Evolutionary conservation across 192 early-diverging fungal genomes (phyloP).

Genomic region (Phlyctochytrium bullatum): DNA sequence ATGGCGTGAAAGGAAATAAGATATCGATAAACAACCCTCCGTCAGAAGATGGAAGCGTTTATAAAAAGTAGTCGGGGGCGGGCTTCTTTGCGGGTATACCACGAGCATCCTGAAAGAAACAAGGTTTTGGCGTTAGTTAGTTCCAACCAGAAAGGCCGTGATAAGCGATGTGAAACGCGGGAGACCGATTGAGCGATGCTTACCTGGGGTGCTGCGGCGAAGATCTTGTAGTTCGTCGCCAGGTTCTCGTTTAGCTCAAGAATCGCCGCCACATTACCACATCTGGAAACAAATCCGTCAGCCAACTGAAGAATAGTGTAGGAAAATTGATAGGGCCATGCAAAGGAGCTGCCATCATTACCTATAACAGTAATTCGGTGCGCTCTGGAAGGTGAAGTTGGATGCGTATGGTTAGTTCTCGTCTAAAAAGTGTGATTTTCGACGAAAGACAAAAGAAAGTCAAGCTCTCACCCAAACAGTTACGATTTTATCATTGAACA

Average conservation of each 20-base stretch:
- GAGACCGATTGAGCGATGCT: not conserved
- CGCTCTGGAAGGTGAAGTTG: too few relatives aligned
- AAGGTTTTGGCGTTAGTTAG: not conserved
- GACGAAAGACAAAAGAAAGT: too few relatives aligned
- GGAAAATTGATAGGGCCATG: too few relatives aligned
- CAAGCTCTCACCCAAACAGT: slow-evolving; percentile 99
- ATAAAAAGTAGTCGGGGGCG: slow-evolving; percentile 89
- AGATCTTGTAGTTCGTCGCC: slow-evolving; percentile 85
- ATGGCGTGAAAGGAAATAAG: too few relatives aligned
- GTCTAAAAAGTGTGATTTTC: too few relatives aligned
- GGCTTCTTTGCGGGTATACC: slow-evolving; percentile 80
- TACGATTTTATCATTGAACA: slow-evolving; percentile 94
- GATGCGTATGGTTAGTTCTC: too few relatives aligned
- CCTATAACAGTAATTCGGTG: slow-evolving; percentile 99
- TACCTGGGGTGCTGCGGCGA: slow-evolving; percentile 88
- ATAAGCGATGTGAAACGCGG: not conserved
- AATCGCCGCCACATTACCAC: slow-evolving; percentile 98
- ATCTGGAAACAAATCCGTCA: slow-evolving; percentile 45
- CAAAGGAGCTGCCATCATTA: too few relatives aligned
- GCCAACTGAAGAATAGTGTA: not conserved
- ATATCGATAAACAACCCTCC: too few relatives aligned
- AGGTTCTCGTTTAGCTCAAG: slow-evolving; percentile 90
- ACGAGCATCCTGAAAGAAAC: slow-evolving; percentile 65
- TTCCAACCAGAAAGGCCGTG: slow-evolving; percentile 2
- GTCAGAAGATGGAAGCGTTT: not conserved